Conservation (phyloP, 768 basidiomycete species). For the Tylopilus subfusipes region DNA sequence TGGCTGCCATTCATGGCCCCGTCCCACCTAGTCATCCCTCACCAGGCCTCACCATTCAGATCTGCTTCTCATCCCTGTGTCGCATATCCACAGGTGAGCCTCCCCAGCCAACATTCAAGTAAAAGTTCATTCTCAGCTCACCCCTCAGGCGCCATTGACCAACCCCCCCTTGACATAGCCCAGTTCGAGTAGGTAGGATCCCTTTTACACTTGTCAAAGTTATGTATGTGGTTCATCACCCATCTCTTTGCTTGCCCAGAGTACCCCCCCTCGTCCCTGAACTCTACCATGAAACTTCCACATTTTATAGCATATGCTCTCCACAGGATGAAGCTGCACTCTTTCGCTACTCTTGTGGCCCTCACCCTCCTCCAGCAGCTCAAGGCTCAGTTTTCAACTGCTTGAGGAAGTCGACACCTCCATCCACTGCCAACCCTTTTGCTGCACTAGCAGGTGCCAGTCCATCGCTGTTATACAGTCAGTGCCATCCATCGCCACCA, state of each 20-base stretch:
- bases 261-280: constrained; percentile 50
- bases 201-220: constrained; percentile 48
- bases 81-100: constrained; percentile 28
- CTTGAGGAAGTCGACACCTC: constrained; percentile 58
- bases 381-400: constrained; percentile 70
- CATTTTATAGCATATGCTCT: constrained; percentile 66
- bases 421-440: constrained; percentile 31
- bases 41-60: too few species aligned
- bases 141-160: constrained; percentile 20
- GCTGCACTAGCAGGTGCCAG: constrained; percentile 30
- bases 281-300: constrained; percentile 38
- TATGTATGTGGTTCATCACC: constrained; percentile 77
- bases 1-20: constrained; percentile 34
- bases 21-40: constrained; percentile 27
- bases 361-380: constrained; percentile 57
- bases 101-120: too few species aligned
- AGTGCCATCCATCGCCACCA: constrained; percentile 31
- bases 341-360: constrained; percentile 42
- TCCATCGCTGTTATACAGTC: constrained; percentile 29
- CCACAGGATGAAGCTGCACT: constrained; percentile 61
- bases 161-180: constrained; percentile 34
- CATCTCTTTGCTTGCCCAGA: constrained; percentile 87
- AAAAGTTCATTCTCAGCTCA: neutral
- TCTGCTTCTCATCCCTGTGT: too few species aligned
- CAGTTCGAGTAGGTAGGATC: constrained; percentile 20